A percentile compares a stretch with the other conserved stretches of the same genome.
Evolutionary conservation across 2,329 filamentous ascomycete genomes (phyloP).

Genomic region (Thelonectria blattea): DNA sequence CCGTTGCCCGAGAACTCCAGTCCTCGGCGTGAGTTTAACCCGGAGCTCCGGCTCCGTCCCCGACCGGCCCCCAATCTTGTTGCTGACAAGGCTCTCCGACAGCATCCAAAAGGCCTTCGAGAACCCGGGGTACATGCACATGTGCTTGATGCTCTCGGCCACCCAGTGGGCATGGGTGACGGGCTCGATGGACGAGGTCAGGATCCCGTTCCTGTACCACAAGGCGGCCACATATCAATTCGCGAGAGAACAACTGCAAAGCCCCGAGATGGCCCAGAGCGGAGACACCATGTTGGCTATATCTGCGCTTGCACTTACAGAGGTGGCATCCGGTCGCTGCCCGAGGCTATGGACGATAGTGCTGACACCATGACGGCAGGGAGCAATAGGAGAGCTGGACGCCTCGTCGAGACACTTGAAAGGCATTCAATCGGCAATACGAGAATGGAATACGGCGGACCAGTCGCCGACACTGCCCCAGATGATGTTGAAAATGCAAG

Average conservation of each 20-base stretch:
- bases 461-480: constrained; percentile 45
- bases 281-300: constrained; percentile 53
- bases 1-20: constrained; percentile 45
- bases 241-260: constrained; percentile 50
- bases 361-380: constrained; percentile 39
- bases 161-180: constrained; percentile 55
- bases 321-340: constrained; percentile 40
- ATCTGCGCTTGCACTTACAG: constrained; percentile 51
- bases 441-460: constrained; percentile 29
- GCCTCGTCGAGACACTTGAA: constrained; percentile 51
- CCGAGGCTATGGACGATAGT: constrained; percentile 1
- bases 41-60: neutral
- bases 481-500: constrained; percentile 51
- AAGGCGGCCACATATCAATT: constrained; percentile 55
- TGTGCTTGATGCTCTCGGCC: constrained; percentile 51
- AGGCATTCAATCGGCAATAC: constrained; percentile 43
- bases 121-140: constrained; percentile 53
- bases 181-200: constrained; percentile 52
- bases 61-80: neutral
- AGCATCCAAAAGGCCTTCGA: constrained; percentile 52
- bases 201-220: constrained; percentile 53
- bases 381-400: constrained; percentile 51
- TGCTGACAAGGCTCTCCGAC: constrained; percentile 24
- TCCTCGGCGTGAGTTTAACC: constrained; percentile 38
- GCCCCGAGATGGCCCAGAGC: constrained; percentile 45